Base-by-base conservation (phyloP, 1,284 basidiomycete species). In the Apiotrichum laibachii region DNA sequence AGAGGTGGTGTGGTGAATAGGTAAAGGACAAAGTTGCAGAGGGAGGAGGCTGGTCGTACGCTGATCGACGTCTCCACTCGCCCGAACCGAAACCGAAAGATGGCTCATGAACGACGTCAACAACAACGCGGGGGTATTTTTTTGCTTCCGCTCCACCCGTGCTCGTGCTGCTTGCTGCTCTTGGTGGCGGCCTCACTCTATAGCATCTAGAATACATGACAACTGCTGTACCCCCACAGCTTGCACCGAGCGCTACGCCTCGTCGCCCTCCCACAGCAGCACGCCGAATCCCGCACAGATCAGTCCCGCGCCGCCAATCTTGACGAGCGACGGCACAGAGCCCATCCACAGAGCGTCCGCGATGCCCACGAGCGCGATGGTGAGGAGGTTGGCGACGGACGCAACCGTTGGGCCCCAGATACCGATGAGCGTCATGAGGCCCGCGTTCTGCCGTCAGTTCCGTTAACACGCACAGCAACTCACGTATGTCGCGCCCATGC, bases 391-490 rank as follows among this genome's bases (percentile, higher is more conserved):
- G 19, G 76, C 76, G 12, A 79, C 76, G 21, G 72, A 75, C 11
- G 72, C 71, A 15, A 71, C 74, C 2, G 76, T 77, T 8, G 77
- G 77, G 2, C 77, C 77, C 70, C 76, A 76, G 21, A 78, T 62
- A 0, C 77, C 77, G 46, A 79, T 79, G 33, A 79, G 70, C 43
- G 73, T 69, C 77, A 79, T 79, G 49, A 79, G 63, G 11, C 77
- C 77, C 1, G 76, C 76, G 59, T 79, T 79, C 73, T 77, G 57
- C 19, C 12, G 42, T 34, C 22, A 53, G 39, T 43, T 18, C 12
- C 33, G 11, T 45, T 46, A 42, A 1, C n/a, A 18, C 5, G 13
- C 22, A 4, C 11, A 15, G 33, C 45, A 2, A 68, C 75, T 66
- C 63, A 77, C 75, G 53, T 79, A 79, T 5, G 72, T 51, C 0